phyloP scores from a whole-genome alignment of 1,284 basidiomycete species.

The Cryptococcus amylolentus region DNA sequence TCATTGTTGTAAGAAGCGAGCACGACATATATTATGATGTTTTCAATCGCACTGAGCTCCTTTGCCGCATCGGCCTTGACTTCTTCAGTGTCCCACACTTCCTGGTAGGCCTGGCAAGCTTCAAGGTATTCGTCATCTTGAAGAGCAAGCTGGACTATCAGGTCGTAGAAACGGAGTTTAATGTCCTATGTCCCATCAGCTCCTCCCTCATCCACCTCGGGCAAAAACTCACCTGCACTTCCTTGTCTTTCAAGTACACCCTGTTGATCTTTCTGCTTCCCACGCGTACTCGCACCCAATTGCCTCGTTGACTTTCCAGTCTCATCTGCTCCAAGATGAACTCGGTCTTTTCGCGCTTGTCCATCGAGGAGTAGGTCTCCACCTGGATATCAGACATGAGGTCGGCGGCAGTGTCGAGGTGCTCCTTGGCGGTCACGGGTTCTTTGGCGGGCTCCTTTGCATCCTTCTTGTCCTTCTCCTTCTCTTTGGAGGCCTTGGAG shows the following conservation, averaged over 20 bases:
- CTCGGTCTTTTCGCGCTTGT: constrained; percentile 94
- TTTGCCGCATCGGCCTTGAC: constrained; percentile 77
- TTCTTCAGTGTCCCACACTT: constrained; percentile 91
- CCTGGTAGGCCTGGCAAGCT: constrained; percentile 91
- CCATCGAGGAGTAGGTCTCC: constrained; percentile 98
- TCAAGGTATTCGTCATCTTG: constrained; percentile 84
- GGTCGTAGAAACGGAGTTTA: constrained; percentile 91
- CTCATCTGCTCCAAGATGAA: constrained; percentile 99
- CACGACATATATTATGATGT: constrained; percentile 91
- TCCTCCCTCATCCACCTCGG: neutral
- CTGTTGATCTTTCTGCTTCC: constrained; percentile 93
- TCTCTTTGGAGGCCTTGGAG: constrained; percentile 19
- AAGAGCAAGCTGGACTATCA: constrained; percentile 92
- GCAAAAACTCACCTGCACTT: constrained; percentile 66
- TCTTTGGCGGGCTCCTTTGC: constrained; percentile 30
- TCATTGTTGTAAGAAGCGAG: constrained; percentile 94
- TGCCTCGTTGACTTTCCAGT: constrained; percentile 66
- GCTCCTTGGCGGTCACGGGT: constrained; percentile 53
- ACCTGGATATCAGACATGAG: constrained; percentile 92
- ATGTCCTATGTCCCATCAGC: constrained; percentile 63
- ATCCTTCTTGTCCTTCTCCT: constrained; percentile 22
- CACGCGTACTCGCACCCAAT: constrained; percentile 89
- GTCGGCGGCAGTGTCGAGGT: constrained; percentile 77
- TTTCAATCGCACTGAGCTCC: constrained; percentile 73
- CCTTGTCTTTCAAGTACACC: constrained; percentile 82